A percentile compares a stretch with the other conserved stretches of the same genome.
Evolutionary conservation across 2,329 filamentous ascomycete genomes (phyloP).

Genomic region (Penicillium olsonii): DNA sequence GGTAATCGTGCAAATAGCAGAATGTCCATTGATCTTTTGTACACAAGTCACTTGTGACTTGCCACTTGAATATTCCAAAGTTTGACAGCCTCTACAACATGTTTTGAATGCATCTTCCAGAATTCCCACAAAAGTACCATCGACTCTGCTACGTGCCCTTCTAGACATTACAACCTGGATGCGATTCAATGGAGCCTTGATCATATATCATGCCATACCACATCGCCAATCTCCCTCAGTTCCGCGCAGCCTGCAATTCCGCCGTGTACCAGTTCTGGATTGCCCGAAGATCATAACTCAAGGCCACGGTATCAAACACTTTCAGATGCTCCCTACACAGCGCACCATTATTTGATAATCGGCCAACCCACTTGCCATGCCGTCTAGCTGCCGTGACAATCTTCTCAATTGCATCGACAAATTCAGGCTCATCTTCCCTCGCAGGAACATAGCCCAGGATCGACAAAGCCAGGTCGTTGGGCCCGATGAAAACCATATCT

Average conservation of each 20-base stretch:
- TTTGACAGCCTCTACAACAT: too few relatives aligned
- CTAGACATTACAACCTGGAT: too few relatives aligned
- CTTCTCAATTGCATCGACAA: conserved; percentile 60
- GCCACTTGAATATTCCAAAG: too few relatives aligned
- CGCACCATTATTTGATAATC: conserved; percentile 49
- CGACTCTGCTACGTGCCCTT: too few relatives aligned
- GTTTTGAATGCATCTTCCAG: too few relatives aligned
- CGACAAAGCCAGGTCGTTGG: conserved; percentile 39
- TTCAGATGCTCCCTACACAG: conserved; percentile 41
- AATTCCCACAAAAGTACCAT: too few relatives aligned
- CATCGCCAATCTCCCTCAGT: not conserved
- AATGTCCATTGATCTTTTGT: too few relatives aligned
- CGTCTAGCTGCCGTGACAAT: conserved; percentile 59
- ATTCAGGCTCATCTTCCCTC: conserved; percentile 53
- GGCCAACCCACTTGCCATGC: conserved; percentile 66
- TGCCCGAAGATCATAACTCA: conserved; percentile 49
- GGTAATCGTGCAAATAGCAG: too few relatives aligned
- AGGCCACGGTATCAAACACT: conserved; percentile 48
- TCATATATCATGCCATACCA: too few relatives aligned
- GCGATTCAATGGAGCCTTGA: too few relatives aligned
- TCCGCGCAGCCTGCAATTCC: conserved; percentile 42
- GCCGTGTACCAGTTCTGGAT: conserved; percentile 53
- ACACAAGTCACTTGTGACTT: too few relatives aligned
- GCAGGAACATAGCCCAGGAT: conserved; percentile 64
- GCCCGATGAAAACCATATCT: conserved; percentile 38